Evolutionary conservation across 345 rosid species (phyloP), one percentile per base, ranked within the genome.

Genomic region (Cochlearia excelsa): DNA sequence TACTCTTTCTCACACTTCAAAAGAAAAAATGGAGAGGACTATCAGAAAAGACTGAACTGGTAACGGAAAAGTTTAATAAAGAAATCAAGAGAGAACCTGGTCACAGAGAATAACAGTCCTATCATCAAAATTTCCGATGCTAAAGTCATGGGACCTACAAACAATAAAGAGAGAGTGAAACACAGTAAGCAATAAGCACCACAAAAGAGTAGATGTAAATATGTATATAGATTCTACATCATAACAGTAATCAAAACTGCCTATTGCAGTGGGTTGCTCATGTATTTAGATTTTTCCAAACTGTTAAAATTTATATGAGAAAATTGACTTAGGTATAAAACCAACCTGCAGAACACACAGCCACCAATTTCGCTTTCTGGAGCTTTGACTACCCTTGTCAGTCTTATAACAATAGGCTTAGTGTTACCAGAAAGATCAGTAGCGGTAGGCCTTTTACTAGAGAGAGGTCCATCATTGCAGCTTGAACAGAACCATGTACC

Each of bases 1-100:
- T 71, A 87, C 81, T 93, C 99, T 82, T 83, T 85, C 82, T 94
- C 99, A 57, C 99, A 94, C 99, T 93, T 45, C 46, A 63, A 73
- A 68, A 59, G 8, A 54, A 44, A 54, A 64, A 46, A 46, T 51
- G 27, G 70, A 65, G 56, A 26, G 38, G 5, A 42, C 54, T 49
- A 67, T 66, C 54, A 76, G 61, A 72, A 30, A 41, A 52, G 55
- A 10, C 38, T 59, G n/a, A 46, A 23, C 46, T 39, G 35, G 59
- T 45, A 51, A 27, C 52, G 29, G 27, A 42, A 27, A 42, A 30
- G 9, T 26, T 37, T 31, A 35, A 60, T 53, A 56, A 47, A 11
- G 8, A 46, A 57, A 75, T 48, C 50, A 54, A n/a, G 63, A 54
- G 45, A 74, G 69, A 80, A 94, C 99, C 80, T 94, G 99, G 74